Percentiles rank a stretch among this genome's conserved stretches.
Evolutionary conservation across 2,329 filamentous ascomycete genomes (phyloP).

Genomic region (Pezicula radicicola): DNA sequence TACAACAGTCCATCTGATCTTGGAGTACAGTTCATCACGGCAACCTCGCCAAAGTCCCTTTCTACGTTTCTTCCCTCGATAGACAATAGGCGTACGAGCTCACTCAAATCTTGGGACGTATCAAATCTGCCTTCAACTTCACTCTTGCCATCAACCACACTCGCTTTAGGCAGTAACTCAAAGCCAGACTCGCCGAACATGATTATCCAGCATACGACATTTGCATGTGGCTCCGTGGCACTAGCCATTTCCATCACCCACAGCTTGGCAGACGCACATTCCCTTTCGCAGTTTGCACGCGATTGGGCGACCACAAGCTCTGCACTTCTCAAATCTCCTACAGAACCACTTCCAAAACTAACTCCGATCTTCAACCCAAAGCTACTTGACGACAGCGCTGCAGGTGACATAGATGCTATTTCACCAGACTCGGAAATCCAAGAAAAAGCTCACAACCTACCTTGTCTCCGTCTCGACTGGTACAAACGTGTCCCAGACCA

Average conservation of each 20-base stretch:
- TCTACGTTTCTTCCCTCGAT: slow-evolving; percentile 28
- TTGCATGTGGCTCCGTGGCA: slow-evolving; percentile 38
- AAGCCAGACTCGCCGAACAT: slow-evolving; percentile 21
- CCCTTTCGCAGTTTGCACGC: slow-evolving; percentile 39
- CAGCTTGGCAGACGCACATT: slow-evolving; percentile 40
- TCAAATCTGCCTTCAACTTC: slow-evolving; percentile 31
- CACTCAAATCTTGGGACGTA: slow-evolving; percentile 31
- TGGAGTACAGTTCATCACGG: slow-evolving; percentile 37
- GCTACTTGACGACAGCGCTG: slow-evolving; percentile 32
- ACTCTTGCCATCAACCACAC: slow-evolving; percentile 29
- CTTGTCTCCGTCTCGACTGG: slow-evolving; percentile 46
- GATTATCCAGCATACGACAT: slow-evolving; percentile 36
- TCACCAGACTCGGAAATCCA: slow-evolving; percentile 25
- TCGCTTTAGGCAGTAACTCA: slow-evolving; percentile 28
- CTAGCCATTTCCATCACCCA: slow-evolving; percentile 41
- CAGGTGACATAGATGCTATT: slow-evolving; percentile 23
- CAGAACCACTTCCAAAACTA: slow-evolving; percentile 8
- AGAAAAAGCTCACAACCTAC: slow-evolving; percentile 32
- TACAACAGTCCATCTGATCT: slow-evolving; percentile 36
- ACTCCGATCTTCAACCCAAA: slow-evolving; percentile 37
- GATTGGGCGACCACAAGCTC: slow-evolving; percentile 35
- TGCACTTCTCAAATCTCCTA: slow-evolving; percentile 4
- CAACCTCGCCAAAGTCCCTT: slow-evolving; percentile 25
- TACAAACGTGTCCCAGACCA: slow-evolving; percentile 20
- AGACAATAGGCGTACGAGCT: slow-evolving; percentile 6